Base-by-base conservation (phyloP, 2,329 filamentous ascomycete species). In the Periconia sp. region DNA sequence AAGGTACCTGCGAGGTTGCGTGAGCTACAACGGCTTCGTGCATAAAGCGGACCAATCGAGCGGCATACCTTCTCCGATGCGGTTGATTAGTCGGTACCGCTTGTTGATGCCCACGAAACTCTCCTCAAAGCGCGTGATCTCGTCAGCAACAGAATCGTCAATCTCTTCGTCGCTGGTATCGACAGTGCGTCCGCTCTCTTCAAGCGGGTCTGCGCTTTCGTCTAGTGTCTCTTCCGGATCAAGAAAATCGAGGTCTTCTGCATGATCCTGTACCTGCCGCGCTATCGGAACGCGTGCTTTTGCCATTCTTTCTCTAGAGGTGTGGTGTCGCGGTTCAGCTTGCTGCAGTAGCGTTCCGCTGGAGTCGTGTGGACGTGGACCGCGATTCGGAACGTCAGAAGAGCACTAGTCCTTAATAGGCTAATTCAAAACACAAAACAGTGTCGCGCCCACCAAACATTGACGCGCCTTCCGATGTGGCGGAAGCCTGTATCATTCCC, bases 51-150 rank as follows among this genome's bases (percentile, higher is more conserved):
- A 30, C 59, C 56, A 63, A 60, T 57, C 26, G 43, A 43, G 18
- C 38, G 22, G 56, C 56, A 46, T 73, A 92, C 91, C 94, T 81
- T 99, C 94, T 63, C 94, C 94, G 63, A 99, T 99, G 50, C 92
- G 87, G 73, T 96, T 96, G 67, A 99, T 94, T 40, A 99, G 74
- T 39, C 92, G 86, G 72, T 92, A 99, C 44, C 86, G 84, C 59
- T 89, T 81, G 54, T 82, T 87, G 68, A 97, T 95, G 37, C 88
- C 89, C 25, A 85, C 85, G 66, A 97, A 96, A 23, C 85, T 87
- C 40, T 84, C 78, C 58, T 92, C 86, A 43, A 99, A 83, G 56
- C 85, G 89, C 38, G 84, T 82, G 83, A 99, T 99, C 68, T 99
- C 94, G 39, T 91, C 84, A 49, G 84, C 81, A 11, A 96, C 88